Evolutionary conservation across 2,329 filamentous ascomycete genomes (phyloP), one percentile per base, ranked within the genome.

Genomic region (Sphaerulina vaccinii): DNA sequence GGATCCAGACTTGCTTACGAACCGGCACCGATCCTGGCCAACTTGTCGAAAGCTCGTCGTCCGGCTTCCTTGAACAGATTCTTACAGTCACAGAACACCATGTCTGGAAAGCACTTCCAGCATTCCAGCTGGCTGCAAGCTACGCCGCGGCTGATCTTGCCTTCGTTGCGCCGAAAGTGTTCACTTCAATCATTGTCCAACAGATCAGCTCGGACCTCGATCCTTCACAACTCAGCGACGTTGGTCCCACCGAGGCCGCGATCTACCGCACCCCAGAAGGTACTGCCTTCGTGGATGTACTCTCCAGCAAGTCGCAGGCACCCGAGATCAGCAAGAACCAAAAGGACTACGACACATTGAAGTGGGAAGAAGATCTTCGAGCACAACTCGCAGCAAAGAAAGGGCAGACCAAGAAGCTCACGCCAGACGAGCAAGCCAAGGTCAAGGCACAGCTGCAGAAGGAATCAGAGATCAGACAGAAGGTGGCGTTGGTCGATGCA

Each of bases 331-430:
- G 90, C 71, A 97, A 96, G 73, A 96, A 90, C 64, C 86, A 83
- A 42, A 96, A 95, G 69, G 93, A 97, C 68, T 96, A 96, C 63
- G 90, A 99, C 62, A 95, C 90, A 1, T 72, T 96, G 35, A 96
- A 96, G 71, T 99, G 95, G 93, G 93, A 99, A 71, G 87, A 92
- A 68, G 93, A 99, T 58, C 78, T 99, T 6, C 81, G 91, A 51
- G 80, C 83, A 33, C 90, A 96, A 63, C 73, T 99, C 35, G 90
- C 91, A n/a, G 80, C 88, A 67, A 99, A 97, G 76, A 96, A 92
- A 70, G 92, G 92, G 1, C 83, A 88, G 54, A 84, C 90, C 62
- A 92, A 90, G 74, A 99, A 96, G 72, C 82, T 97, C 8, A 93
- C 89, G 0, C 73, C 88, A 0, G 93, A 97, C 29, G 92, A 99